phyloP scores from a whole-genome alignment of 2,329 filamentous ascomycete species.

The Botrytis fabae region DNA sequence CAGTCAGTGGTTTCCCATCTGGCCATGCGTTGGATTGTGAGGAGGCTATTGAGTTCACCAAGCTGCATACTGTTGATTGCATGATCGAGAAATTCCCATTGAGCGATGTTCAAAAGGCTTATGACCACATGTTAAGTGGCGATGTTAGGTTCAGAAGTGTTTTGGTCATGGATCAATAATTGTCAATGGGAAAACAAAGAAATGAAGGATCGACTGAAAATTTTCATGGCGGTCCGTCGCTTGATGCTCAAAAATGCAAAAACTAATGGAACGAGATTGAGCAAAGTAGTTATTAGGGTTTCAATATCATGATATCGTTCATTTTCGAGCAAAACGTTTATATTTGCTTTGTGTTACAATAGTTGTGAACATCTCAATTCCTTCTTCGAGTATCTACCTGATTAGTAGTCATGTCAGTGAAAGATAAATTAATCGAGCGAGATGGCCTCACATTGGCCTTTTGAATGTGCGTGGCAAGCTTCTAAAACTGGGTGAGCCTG shows the following conservation, averaged over 20 bases:
- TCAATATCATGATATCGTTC: not conserved
- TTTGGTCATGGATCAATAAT: conserved; percentile 31
- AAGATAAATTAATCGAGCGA: not conserved
- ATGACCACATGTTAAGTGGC: conserved; percentile 37
- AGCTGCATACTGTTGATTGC: conserved; percentile 61
- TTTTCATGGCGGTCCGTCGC: no score
- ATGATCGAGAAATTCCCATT: conserved; percentile 66
- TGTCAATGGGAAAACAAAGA: no score
- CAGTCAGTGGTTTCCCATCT: conserved; percentile 63
- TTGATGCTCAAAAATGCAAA: not conserved
- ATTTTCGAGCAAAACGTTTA: not conserved
- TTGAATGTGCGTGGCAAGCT: not conserved
- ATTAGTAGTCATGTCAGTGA: not conserved
- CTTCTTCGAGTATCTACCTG: not conserved
- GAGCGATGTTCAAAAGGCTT: conserved; percentile 43
- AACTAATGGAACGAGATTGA: not conserved
- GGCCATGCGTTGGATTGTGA: conserved; percentile 64
- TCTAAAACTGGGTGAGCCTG: not conserved
- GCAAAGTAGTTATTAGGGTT: not conserved
- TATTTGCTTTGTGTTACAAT: not conserved
- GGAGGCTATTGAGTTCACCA: conserved; percentile 66
- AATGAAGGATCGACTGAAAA: not conserved
- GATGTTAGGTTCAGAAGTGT: conserved; percentile 38
- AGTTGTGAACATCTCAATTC: not conserved
- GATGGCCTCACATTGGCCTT: not conserved